Percentiles rank a stretch among this genome's conserved stretches.
Conservation (phyloP, 2,329 filamentous ascomycete genomes). For the Nemania abortiva region DNA sequence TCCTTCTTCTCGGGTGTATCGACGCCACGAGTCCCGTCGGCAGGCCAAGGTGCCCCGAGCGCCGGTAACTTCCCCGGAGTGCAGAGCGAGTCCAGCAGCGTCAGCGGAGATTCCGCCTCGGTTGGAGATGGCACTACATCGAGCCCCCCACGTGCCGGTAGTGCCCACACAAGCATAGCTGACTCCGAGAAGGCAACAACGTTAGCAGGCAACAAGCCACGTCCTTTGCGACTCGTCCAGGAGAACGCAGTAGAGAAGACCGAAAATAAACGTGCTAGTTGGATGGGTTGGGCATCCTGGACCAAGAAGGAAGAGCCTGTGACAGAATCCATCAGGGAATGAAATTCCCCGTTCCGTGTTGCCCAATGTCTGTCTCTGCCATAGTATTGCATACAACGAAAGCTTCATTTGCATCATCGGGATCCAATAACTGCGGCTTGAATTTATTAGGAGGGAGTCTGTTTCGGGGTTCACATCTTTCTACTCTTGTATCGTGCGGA, state of each 20-base stretch:
- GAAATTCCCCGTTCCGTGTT: slow-evolving; percentile 13
- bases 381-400: slow-evolving; percentile 20
- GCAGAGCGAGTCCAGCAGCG: slow-evolving; percentile 72
- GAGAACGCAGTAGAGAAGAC: slow-evolving; percentile 70
- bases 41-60: slow-evolving; percentile 62
- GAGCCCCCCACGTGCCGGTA: slow-evolving; percentile 64
- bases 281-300: slow-evolving; percentile 70
- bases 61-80: slow-evolving; percentile 79
- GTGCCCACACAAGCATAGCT: slow-evolving; percentile 50
- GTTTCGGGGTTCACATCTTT: slow-evolving; percentile 10
- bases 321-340: slow-evolving; percentile 40
- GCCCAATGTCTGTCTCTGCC: neutral
- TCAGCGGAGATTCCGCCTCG: slow-evolving; percentile 75
- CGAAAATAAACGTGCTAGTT: slow-evolving; percentile 71
- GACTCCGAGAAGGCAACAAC: slow-evolving; percentile 66
- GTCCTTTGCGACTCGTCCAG: slow-evolving; percentile 88
- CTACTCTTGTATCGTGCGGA: slow-evolving; percentile 31
- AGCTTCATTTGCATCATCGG: slow-evolving; percentile 22
- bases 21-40: slow-evolving; percentile 53
- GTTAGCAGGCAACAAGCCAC: slow-evolving; percentile 78
- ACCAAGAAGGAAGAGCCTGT: slow-evolving; percentile 63
- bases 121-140: slow-evolving; percentile 59
- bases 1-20: slow-evolving; percentile 68
- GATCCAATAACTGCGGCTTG: slow-evolving; percentile 16
- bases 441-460: slow-evolving; percentile 9